Base-by-base conservation (phyloP, 2,329 filamentous ascomycete genomes). In the Phaeosphaeriaceae sp. region DNA sequence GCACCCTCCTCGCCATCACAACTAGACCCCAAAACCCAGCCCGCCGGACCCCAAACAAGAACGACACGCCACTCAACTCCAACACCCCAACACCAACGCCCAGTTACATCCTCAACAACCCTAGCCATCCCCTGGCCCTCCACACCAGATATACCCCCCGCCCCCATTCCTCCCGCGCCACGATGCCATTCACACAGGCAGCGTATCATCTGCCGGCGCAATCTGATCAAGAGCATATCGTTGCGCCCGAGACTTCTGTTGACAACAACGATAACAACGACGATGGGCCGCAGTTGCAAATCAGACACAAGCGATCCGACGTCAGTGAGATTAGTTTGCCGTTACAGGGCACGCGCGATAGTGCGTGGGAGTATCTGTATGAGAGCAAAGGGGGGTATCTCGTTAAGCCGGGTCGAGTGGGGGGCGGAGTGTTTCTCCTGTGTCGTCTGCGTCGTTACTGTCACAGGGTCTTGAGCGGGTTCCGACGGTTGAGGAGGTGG, bases 301-400 rank as follows among this genome's bases (percentile, higher is more conserved):
- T n/a, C 36, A 35, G 47, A 28, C 45, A 47, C 45, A 44, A 58
- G 54, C 4, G 40, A 37, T 37, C 46, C 28, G 54, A 43, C 23
- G 61, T 56, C 46, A 61, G 56, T 50, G 50, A 58, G 2, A 50
- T 61, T 2, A 60, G 52, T 13, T 57, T 70, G 3, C 67, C 68
- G 0, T 50, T 67, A 2, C 57, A 63, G 29, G 64, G 63, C 9
- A 44, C 52, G 3, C 54, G 50, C 32, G 45, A 60, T 33, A 17
- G 42, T 17, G 26, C 61, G 45, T 41, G 63, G 64, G 35, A 54
- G 42, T 53, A 57, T 45, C 13, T 57, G 56, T 46, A 53, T 42
- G 15, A 54, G 36, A 6, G 59, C 50, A 43, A 46, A 33, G 43
- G 41, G 35, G 16, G 54, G 41, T 30, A 41, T 18, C 28, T 40